phyloP scores from a whole-genome alignment of 768 basidiomycete species.

The Chiua virens region DNA sequence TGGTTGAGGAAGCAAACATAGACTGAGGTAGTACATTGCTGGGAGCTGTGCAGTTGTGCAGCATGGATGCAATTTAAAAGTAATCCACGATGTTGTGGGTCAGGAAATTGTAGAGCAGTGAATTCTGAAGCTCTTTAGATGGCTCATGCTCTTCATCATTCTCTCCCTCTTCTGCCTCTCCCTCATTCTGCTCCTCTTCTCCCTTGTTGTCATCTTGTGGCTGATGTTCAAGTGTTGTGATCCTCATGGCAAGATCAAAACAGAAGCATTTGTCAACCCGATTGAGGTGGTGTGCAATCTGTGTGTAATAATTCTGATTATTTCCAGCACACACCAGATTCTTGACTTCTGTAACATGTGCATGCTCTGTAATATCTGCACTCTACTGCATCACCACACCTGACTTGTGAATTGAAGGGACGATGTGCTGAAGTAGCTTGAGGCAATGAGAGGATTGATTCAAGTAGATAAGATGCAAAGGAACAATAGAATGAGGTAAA shows the following conservation, averaged over 20 bases:
- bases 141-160: not conserved
- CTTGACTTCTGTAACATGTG: not conserved
- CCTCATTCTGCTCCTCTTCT: too few species aligned
- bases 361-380: not conserved
- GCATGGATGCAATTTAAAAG: too few species aligned
- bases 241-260: not conserved
- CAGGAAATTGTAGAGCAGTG: too few species aligned
- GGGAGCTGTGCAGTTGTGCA: too few species aligned
- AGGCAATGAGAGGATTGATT: too few species aligned
- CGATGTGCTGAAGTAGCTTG: not conserved
- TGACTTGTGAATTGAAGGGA: not conserved
- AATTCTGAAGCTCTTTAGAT: too few species aligned
- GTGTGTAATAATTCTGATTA: not conserved
- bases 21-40: too few species aligned
- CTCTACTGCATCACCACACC: not conserved
- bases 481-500: too few species aligned
- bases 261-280: not conserved
- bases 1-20: too few species aligned
- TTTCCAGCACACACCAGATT: not conserved
- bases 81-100: too few species aligned
- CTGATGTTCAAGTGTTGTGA: not conserved
- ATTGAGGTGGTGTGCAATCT: not conserved
- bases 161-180: too few species aligned
- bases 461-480: too few species aligned
- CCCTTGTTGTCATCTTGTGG: not conserved